A percentile compares a stretch with the other conserved stretches of the same genome.
Conservation (phyloP, 768 basidiomycete species). For the Psilocybe sp. region DNA sequence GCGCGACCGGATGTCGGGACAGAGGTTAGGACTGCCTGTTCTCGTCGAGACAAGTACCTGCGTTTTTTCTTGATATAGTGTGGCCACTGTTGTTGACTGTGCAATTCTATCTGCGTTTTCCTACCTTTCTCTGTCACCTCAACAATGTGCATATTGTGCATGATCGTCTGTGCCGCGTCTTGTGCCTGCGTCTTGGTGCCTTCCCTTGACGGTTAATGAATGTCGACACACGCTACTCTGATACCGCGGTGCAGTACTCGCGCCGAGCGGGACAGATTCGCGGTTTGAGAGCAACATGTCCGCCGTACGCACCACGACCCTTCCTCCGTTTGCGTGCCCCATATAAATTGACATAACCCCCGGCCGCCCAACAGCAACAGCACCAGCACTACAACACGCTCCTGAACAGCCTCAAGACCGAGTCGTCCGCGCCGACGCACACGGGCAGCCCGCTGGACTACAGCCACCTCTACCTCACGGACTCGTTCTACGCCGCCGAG, state of each 20-base stretch:
- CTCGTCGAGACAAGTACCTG: constrained; percentile 81
- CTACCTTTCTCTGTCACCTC: constrained; percentile 1
- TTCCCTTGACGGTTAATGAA: no score
- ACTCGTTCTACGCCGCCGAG: constrained; percentile 67
- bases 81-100: background rate
- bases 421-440: constrained; percentile 49
- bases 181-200: no score
- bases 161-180: no score
- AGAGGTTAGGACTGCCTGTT: constrained; percentile 67
- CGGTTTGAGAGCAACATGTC: constrained; percentile 96
- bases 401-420: constrained; percentile 76
- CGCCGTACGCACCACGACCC: constrained; percentile 46
- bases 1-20: constrained; percentile 50
- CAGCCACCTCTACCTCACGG: constrained; percentile 73
- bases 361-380: constrained; percentile 53
- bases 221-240: no score
- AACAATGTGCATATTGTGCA: background rate
- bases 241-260: constrained; percentile 52
- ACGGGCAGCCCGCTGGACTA: constrained; percentile 64
- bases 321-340: background rate
- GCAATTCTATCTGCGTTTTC: constrained; percentile 5
- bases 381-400: constrained; percentile 84
- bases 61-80: constrained; percentile 4
- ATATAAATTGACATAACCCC: constrained; percentile 1
- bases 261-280: constrained; percentile 55